Evolutionary conservation across 495 filamentous ascomycete species (phyloP), one percentile per base, ranked within the genome.

Genomic region (Neurospora sp.): DNA sequence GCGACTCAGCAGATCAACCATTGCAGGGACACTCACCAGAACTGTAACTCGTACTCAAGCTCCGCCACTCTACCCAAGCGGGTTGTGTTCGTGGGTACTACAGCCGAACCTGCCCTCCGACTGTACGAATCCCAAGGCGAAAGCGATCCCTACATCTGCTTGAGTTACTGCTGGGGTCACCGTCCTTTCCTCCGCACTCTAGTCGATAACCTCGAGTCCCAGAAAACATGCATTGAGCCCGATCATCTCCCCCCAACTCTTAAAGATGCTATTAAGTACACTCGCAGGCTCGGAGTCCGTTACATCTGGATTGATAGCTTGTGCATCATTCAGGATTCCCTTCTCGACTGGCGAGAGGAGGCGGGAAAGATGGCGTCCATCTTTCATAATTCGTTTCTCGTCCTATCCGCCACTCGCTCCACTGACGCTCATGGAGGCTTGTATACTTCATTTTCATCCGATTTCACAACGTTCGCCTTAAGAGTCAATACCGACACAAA

Each of bases 381-480:
- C 17, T 76, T 69, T 31, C 71, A 74, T 8, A 66, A n/a, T 0
- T 71, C 76, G 4, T 37, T 9, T 15, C 39, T 78, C 9, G 76
- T 76, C 10, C 71, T 78, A 10, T 76, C 76, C 15, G 76, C 76
- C n/a, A 62, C 74, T 15, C 15, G 39, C 4, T 71, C 73, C 0
- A 0, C 36, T 0, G 43, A 38, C 11, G 73, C 74, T 2, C 28
- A 76, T n/a, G 75, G 69, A 13, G 75, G 75, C 24, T 0, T 76
- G 0, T 31, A 62, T 39, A 24, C 37, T 9, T 39, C 54, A 0
- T 3, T 39, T 1, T 62, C 70, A 4, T 13, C 15, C 40, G 39
- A 24, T 2, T 40, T 45, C 24, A 8, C 1, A 19, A 69, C 39
- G 2, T 28, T 73, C 39, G 48, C 71, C 1, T 8, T 62, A 3